A percentile compares a stretch with the other conserved stretches of the same genome.
phyloP scores from a whole-genome alignment of 306 rosid genomes.

The Pterocarpus macrocarpus region DNA sequence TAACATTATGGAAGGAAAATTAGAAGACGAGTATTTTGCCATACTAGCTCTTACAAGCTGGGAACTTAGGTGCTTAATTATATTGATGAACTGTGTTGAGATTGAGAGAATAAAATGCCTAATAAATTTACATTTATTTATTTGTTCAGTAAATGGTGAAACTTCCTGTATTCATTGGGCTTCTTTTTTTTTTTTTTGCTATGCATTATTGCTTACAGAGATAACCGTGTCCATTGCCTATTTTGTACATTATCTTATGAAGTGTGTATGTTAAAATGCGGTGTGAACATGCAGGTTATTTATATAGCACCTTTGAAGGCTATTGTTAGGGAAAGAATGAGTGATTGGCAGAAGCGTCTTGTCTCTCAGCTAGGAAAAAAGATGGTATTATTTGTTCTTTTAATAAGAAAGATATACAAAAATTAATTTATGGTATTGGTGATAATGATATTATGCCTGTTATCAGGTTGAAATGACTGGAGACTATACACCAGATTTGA shows the following conservation, averaged over 20 bases:
- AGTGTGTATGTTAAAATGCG: slow-evolving; percentile 9
- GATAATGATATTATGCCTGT: slow-evolving; percentile 39
- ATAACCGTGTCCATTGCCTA: slow-evolving; percentile 7
- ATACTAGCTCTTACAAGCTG: slow-evolving; percentile 27
- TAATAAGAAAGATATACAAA: slow-evolving; percentile 11
- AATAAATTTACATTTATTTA: slow-evolving; percentile 2
- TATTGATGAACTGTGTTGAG: slow-evolving; percentile 4
- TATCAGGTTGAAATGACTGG: slow-evolving; percentile 99
- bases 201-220: slow-evolving; percentile 14
- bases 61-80: slow-evolving; percentile 25
- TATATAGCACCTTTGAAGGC: slow-evolving; percentile 99
- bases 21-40: background rate
- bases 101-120: slow-evolving; percentile 14
- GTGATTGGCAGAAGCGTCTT: slow-evolving; percentile 89
- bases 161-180: background rate
- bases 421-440: slow-evolving; percentile 32
- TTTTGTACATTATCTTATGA: slow-evolving; percentile 39
- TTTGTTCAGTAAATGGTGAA: slow-evolving; percentile 20
- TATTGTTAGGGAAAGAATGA: slow-evolving; percentile 97
- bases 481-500: slow-evolving; percentile 93
- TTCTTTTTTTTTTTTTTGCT: background rate
- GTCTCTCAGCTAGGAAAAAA: slow-evolving; percentile 85
- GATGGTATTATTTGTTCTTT: slow-evolving; percentile 63
- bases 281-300: slow-evolving; percentile 70
- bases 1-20: background rate